These are phyloP conservation scores for Novymonas esmeraldas DNA, from an alignment of 208 protist species.

Conservation along the genomic window DNA sequence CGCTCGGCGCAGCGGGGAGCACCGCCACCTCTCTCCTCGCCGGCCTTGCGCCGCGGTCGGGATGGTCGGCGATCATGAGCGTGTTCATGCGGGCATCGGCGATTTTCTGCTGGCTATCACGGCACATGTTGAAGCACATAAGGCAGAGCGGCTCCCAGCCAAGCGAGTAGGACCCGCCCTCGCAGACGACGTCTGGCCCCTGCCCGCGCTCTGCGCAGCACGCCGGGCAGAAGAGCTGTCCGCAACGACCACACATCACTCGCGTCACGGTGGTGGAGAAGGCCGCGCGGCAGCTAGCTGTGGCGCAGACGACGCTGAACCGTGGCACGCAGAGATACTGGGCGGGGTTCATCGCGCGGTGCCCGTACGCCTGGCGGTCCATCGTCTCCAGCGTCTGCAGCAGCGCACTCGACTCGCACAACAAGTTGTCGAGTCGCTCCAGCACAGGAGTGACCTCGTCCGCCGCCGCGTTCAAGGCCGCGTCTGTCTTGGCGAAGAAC, in stretches of 20 bases:
- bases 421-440: constrained; percentile 29
- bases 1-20: constrained; percentile 3
- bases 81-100: constrained; percentile 19
- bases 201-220: constrained; percentile 59
- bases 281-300: constrained; percentile 34
- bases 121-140: constrained; percentile 55
- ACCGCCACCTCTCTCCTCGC: constrained; percentile 4
- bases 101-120: constrained; percentile 25
- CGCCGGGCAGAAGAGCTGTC: constrained; percentile 68
- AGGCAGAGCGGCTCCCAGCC: constrained; percentile 70
- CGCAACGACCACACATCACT: constrained; percentile 73
- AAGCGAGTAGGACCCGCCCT: constrained; percentile 38
- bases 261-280: constrained; percentile 49
- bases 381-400: constrained; percentile 34
- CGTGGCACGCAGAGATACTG: constrained; percentile 47
- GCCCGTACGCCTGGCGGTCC: constrained; percentile 42
- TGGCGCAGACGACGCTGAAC: constrained; percentile 32
- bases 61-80: constrained; percentile 14
- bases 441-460: constrained; percentile 21
- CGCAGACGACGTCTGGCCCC: constrained; percentile 43
- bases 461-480: constrained; percentile 15
- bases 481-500: constrained; percentile 21
- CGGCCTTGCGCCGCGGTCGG: constrained; percentile 1
- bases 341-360: constrained; percentile 43
- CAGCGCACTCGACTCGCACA: constrained; percentile 44